phyloP scores from a whole-genome alignment of 1,284 basidiomycete genomes.

The Peniophora sp. region DNA sequence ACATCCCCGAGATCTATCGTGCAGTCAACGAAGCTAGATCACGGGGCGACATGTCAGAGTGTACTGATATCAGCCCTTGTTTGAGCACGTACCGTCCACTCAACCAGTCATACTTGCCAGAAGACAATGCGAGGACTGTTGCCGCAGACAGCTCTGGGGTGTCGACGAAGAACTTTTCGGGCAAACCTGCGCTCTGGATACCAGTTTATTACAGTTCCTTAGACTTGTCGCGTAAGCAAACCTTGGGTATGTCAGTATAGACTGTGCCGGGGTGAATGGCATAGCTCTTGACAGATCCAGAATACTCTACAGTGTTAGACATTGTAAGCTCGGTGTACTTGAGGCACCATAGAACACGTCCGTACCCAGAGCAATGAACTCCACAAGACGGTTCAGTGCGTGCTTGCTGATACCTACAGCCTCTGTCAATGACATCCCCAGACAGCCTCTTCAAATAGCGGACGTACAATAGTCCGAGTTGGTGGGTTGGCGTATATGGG shows the following conservation, averaged over 20 bases:
- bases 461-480: neutral
- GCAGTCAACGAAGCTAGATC: neutral
- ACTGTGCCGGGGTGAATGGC: neutral
- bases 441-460: neutral
- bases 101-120: neutral
- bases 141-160: neutral
- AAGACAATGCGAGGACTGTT: neutral
- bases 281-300: neutral
- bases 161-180: neutral
- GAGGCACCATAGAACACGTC: too few species aligned
- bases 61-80: too few species aligned
- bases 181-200: neutral
- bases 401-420: neutral
- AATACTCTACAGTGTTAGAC: neutral
- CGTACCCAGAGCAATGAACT: neutral
- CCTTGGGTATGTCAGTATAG: neutral
- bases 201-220: too few species aligned
- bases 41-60: neutral
- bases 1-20: slow-evolving; percentile 9
- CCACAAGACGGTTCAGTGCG: neutral
- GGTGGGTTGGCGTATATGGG: neutral
- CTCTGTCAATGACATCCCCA: neutral
- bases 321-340: neutral
- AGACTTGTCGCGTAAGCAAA: too few species aligned
- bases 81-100: neutral